phyloP scores from a whole-genome alignment of 192 early-diverging fungal genomes.

The Entomortierella lignicola region DNA sequence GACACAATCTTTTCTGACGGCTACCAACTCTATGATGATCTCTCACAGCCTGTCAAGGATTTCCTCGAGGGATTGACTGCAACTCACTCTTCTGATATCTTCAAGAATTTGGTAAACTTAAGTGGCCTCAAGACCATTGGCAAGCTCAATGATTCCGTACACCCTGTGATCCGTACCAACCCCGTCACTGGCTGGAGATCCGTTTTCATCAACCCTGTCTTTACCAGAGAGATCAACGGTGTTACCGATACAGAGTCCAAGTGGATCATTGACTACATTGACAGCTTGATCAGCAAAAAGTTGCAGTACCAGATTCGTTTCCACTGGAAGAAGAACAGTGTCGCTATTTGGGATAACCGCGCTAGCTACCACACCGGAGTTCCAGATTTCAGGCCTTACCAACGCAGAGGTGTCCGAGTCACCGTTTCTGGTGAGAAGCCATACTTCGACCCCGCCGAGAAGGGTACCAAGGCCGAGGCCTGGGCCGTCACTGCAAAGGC shows the following conservation, averaged over 20 bases:
- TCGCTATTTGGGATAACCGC: conserved; percentile 79
- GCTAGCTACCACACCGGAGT: conserved; percentile 62
- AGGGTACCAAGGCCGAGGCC: conserved; percentile 42
- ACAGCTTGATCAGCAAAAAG: conserved; percentile 60
- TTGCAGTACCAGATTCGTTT: conserved; percentile 68
- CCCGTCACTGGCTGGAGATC: conserved; percentile 79
- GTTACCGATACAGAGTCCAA: conserved; percentile 65
- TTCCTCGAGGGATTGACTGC: conserved; percentile 69
- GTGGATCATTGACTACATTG: conserved; percentile 66
- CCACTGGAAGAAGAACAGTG: conserved; percentile 67
- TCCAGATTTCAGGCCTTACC: conserved; percentile 45
- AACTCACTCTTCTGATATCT: conserved; percentile 57
- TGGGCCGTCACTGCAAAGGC: conserved; percentile 29
- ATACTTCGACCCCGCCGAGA: conserved; percentile 31
- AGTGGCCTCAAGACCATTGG: conserved; percentile 54
- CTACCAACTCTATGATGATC: conserved; percentile 56
- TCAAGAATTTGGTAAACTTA: conserved; percentile 28
- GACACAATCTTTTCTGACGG: conserved; percentile 58
- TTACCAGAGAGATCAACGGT: conserved; percentile 68
- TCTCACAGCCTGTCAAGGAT: conserved; percentile 66
- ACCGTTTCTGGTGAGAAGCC: conserved; percentile 51
- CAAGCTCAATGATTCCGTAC: conserved; percentile 35
- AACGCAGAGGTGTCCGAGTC: conserved; percentile 34
- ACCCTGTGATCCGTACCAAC: conserved; percentile 71
- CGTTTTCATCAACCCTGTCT: conserved; percentile 73